These are phyloP conservation scores for Huntiella savannae DNA, from an alignment of 2,329 filamentous ascomycete species.

Conservation along the genomic window DNA sequence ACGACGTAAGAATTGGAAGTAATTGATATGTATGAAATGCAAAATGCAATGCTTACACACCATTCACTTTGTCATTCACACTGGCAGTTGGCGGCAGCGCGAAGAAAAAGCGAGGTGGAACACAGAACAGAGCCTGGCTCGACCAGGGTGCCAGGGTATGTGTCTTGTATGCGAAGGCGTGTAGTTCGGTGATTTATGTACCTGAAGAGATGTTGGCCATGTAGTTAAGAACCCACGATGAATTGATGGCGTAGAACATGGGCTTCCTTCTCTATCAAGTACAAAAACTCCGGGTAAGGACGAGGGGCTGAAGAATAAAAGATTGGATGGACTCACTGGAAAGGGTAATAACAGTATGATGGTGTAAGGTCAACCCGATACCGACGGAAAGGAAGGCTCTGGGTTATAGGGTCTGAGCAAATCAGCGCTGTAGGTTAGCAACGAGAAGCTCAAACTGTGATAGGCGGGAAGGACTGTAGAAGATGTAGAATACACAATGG, in stretches of 20 bases:
- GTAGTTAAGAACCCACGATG: too few relatives aligned
- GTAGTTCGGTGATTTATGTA: neutral
- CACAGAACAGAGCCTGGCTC: slow-evolving; percentile 1
- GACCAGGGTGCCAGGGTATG: slow-evolving; percentile 3
- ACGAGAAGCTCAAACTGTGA: neutral
- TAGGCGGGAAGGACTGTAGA: neutral
- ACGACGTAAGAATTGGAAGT: neutral
- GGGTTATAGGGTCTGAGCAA: too few relatives aligned
- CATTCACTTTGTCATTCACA: neutral
- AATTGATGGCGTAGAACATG: too few relatives aligned
- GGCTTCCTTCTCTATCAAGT: too few relatives aligned
- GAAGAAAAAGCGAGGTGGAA: slow-evolving; percentile 4
- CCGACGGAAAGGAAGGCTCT: too few relatives aligned
- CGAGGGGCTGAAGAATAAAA: too few relatives aligned
- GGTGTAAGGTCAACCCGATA: too few relatives aligned
- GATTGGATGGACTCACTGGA: too few relatives aligned
- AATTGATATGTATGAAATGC: neutral
- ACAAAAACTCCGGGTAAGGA: too few relatives aligned
- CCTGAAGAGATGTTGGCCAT: too few relatives aligned
- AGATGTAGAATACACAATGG: neutral
- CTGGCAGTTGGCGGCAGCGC: neutral
- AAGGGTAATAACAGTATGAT: too few relatives aligned
- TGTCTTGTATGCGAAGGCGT: neutral
- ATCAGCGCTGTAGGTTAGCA: neutral
- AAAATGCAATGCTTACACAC: neutral